Evolutionary conservation across 352 stramenopile species (phyloP), one percentile per base, ranked within the genome.

Genomic region (Phytophthora megakarya): DNA sequence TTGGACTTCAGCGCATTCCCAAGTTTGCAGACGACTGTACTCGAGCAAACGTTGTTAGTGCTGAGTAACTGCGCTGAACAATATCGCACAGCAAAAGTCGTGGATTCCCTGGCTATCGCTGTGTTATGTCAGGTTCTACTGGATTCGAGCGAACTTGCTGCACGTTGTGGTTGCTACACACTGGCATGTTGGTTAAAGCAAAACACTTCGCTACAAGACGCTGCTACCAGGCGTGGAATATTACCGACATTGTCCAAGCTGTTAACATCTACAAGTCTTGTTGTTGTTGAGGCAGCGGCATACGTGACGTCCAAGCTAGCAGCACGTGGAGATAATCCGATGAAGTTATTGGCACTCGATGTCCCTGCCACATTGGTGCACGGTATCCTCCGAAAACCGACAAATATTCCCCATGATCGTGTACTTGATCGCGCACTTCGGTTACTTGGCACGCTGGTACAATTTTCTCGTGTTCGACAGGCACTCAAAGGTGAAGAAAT

Each of bases 401-500:
- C 65, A 1, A 77, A 75, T 47, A 40, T 88, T 16, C 63, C 69
- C 0, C 78, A 89, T 25, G 61, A 76, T 28, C 76, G 78, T 1
- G 52, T 91, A 4, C 55, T 93, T 5, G 85, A 93, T 35, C 79
- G 83, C 19, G 61, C 83, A 0, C 66, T 88, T 3, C 75, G 85
- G 3, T 68, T 93, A 8, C 60, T 92, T 1, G 85, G 85, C 0
- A 92, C 84, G 6, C 60, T 93, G 5, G 81, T 77, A 8, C 60
- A 63, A 3, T 88, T 88, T 43, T 11, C 81, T 11, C 77, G 79
- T 11, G 69, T 92, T 6, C 72, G 85, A 0, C 77, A 90, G 21
- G 61, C 72, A 0, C 50, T 92, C 10, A 86, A 89, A 44, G 84
- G 80, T 0, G 85, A 93, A 60, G 80, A 89, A 51, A 77, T 93